Conservation (phyloP, 305 asterid species). For the Fraxinus albicans region DNA sequence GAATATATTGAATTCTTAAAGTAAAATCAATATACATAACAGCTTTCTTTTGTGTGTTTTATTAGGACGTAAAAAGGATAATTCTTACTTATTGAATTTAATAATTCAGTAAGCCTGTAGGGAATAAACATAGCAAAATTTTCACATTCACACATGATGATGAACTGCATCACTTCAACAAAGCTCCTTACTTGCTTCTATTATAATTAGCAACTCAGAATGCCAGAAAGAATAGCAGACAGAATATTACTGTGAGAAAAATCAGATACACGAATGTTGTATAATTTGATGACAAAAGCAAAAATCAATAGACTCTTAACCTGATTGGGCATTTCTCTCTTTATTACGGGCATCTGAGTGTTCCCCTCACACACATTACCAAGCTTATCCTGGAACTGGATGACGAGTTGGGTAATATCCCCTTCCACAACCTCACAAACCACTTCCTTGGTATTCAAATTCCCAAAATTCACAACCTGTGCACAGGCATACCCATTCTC, state of each 20-base stretch:
- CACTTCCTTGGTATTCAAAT: constrained; percentile 84
- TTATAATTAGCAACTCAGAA: not conserved
- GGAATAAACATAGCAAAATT: not conserved
- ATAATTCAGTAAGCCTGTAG: not conserved
- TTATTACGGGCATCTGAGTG: constrained; percentile 73
- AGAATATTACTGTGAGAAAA: not conserved
- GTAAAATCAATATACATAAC: not conserved
- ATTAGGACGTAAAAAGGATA: not conserved
- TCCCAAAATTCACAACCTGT: constrained; percentile 63
- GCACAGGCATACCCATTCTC: constrained; percentile 93
- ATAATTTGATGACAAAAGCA: not conserved
- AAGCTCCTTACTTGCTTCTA: not conserved
- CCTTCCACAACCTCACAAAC: constrained; percentile 99
- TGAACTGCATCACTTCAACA: not conserved
- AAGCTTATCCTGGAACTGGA: constrained; percentile 95
- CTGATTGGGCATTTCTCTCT: constrained; percentile 89
- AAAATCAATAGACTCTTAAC: constrained; percentile 29
- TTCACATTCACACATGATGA: not conserved
- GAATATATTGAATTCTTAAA: not conserved
- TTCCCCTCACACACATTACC: constrained; percentile 94
- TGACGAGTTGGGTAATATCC: constrained; percentile 78
- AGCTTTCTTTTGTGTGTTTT: not conserved
- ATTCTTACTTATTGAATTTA: not conserved
- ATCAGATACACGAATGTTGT: not conserved
- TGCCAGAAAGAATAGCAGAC: not conserved